These are phyloP conservation scores for Moesziomyces antarcticus DNA, from an alignment of 1,284 basidiomycete genomes.

Conservation along the genomic window DNA sequence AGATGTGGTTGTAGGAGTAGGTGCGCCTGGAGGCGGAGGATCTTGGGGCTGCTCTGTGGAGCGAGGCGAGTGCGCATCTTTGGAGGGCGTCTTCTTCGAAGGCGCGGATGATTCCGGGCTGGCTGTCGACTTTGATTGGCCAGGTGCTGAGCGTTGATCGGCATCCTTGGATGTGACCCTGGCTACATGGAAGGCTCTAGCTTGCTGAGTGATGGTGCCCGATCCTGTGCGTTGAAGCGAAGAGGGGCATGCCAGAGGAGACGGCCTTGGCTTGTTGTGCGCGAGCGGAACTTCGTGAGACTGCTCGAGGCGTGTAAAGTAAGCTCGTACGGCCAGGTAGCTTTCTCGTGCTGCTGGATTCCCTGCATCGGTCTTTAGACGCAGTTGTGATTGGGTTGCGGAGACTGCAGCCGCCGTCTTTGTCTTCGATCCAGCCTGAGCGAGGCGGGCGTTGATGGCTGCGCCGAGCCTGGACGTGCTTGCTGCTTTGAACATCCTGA, in stretches of 20 bases:
- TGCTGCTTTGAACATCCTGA: neutral
- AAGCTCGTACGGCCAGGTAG: slow-evolving; percentile 31
- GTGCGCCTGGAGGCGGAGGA: neutral
- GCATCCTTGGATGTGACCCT: slow-evolving; percentile 3
- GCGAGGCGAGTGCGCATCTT: neutral
- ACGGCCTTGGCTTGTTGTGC: too few relatives aligned
- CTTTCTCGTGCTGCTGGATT: neutral
- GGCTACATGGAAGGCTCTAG: slow-evolving; percentile 18
- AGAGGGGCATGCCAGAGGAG: neutral
- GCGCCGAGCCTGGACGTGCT: slow-evolving; percentile 3
- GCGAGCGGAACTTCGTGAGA: too few relatives aligned
- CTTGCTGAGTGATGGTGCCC: slow-evolving; percentile 10
- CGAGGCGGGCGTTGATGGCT: neutral
- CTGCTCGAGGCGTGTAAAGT: slow-evolving; percentile 11
- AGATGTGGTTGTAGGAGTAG: neutral
- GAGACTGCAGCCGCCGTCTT: neutral
- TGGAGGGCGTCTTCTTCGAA: neutral
- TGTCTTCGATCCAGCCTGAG: neutral
- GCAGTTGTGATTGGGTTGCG: too few relatives aligned
- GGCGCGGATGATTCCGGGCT: neutral
- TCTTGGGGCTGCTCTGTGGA: neutral
- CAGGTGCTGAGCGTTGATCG: neutral
- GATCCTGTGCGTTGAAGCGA: too few relatives aligned
- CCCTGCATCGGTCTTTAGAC: neutral
- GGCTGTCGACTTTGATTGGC: neutral